Conservation (phyloP, 192 early-diverging fungal species). For the Coemansia sp. region DNA sequence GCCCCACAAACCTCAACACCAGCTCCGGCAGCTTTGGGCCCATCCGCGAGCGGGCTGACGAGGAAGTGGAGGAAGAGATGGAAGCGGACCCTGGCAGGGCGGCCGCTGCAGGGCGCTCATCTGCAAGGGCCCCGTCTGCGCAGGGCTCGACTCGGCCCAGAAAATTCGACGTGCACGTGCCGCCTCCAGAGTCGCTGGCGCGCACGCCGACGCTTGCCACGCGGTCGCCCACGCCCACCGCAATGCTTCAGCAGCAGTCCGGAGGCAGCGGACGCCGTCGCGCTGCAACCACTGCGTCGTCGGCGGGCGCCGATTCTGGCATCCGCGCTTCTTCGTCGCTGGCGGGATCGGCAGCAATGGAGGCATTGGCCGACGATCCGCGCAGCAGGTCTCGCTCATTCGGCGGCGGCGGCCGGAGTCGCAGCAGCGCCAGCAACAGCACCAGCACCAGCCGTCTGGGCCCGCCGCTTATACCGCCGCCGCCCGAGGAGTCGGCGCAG, state of each 20-base stretch:
- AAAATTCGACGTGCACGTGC: slow-evolving; percentile 44
- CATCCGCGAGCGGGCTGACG: slow-evolving; percentile 41
- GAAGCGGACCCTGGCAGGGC: neutral
- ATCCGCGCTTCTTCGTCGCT: neutral
- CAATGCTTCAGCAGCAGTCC: slow-evolving; percentile 6
- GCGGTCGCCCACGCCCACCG: slow-evolving; percentile 37
- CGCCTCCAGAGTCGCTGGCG: slow-evolving; percentile 39
- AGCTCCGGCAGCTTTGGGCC: slow-evolving; percentile 42
- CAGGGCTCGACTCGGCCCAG: neutral
- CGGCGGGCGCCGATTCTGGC: neutral
- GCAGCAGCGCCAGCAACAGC: slow-evolving; percentile 29
- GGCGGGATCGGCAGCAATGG: neutral
- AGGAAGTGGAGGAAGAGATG: slow-evolving; percentile 12
- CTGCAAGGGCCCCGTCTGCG: neutral
- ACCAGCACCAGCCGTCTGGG: slow-evolving; percentile 26
- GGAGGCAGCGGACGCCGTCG: slow-evolving; percentile 12
- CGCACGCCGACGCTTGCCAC: slow-evolving; percentile 47
- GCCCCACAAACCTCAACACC: slow-evolving; percentile 9
- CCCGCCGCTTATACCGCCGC: slow-evolving; percentile 39
- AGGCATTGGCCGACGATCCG: slow-evolving; percentile 3
- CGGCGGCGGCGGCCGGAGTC: slow-evolving; percentile 12
- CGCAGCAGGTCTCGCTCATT: slow-evolving; percentile 51
- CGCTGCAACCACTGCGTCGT: slow-evolving; percentile 29
- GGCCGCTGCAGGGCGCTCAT: neutral
- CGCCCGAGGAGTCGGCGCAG: slow-evolving; percentile 28